Base-by-base conservation (phyloP, 1,284 basidiomycete species). In the Tranzscheliella williamsii region DNA sequence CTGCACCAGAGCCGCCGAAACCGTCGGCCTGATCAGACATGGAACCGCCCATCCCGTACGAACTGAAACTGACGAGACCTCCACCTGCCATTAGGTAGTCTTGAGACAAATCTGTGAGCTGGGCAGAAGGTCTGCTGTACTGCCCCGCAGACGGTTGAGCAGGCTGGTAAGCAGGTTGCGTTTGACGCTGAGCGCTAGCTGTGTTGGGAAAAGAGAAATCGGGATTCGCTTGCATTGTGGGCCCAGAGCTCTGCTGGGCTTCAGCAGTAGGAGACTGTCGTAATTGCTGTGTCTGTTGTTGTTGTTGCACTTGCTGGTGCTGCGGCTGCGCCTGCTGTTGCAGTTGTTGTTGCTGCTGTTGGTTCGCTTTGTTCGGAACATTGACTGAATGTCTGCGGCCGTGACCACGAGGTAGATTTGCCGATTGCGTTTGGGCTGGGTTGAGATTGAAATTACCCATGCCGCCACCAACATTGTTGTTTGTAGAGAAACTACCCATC, bases 311-410 rank as follows among this genome's bases (percentile, higher is more conserved):
- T 2, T 18, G 21, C 8, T 30, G 26, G 16, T 24, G 16, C 20
- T 46, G 33, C 13, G 26, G 27, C 2, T 24, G 27, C 32, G 51
- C 36, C 18, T 40, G 45, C n/a, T 42, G 31, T 38, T 48, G 46
- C 15, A 32, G 43, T 15, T 35, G 45, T 12, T 53, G 42, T 12
- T 40, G 38, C 8, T 39, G 38, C 15, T 43, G 44, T 26, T 54
- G 56, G n/a, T 58, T 75, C 27, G 75, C 55, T 57, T 79, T 78
- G 72, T 78, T 79, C 63, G 78, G 72, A 31, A 94, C 90, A 70
- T 94, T 96, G 61, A 95, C 89, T 68, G 91, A 94, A 80, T 96
- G 93, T 58, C 94, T 84, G 46, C 94, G 85, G 37, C 89, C 88
- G 76, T 98, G 94, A 22, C 89, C 89, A 58, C 87, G 85, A 6